Percentiles rank a stretch among this genome's conserved stretches.
Evolutionary conservation across 1,139 yeast species (phyloP).

Genomic region (Magnusiomyces suaveolens): DNA sequence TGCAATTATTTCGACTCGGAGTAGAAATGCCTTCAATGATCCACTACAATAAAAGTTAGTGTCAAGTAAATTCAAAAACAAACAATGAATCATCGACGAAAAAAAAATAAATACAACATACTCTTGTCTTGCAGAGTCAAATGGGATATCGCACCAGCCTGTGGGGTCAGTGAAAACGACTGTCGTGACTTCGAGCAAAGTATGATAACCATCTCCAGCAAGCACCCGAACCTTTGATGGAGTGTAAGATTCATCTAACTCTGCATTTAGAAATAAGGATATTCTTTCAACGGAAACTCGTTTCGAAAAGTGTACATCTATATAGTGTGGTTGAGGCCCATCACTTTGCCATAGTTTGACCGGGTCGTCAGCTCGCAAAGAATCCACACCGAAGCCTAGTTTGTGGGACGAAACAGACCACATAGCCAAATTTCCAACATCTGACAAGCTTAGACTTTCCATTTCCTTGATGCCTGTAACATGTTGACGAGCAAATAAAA

Average conservation of each 20-base stretch:
- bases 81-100: not conserved
- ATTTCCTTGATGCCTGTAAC: conserved; percentile 37
- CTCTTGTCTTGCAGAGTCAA: conserved; percentile 47
- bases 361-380: conserved; percentile 67
- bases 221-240: conserved; percentile 62
- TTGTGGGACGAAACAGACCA: conserved; percentile 81
- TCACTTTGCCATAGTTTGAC: conserved; percentile 90
- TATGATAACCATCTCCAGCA: conserved; percentile 85
- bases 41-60: conserved; percentile 25
- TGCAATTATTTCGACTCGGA: conserved; percentile 59
- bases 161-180: conserved; percentile 60
- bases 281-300: conserved; percentile 61
- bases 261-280: conserved; percentile 58
- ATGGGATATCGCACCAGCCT: conserved; percentile 77
- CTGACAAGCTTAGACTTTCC: conserved; percentile 51
- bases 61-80: not conserved
- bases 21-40: conserved; percentile 60
- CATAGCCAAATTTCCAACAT: conserved; percentile 70
- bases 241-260: conserved; percentile 82
- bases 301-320: conserved; percentile 75
- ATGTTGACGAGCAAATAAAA: not conserved
- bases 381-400: conserved; percentile 59
- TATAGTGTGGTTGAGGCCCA: conserved; percentile 82
- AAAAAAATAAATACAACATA: conserved; percentile 23
- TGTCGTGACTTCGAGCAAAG: conserved; percentile 62